Evolutionary conservation across 768 basidiomycete genomes (phyloP).

Genomic region (Mrakia frigida): DNA sequence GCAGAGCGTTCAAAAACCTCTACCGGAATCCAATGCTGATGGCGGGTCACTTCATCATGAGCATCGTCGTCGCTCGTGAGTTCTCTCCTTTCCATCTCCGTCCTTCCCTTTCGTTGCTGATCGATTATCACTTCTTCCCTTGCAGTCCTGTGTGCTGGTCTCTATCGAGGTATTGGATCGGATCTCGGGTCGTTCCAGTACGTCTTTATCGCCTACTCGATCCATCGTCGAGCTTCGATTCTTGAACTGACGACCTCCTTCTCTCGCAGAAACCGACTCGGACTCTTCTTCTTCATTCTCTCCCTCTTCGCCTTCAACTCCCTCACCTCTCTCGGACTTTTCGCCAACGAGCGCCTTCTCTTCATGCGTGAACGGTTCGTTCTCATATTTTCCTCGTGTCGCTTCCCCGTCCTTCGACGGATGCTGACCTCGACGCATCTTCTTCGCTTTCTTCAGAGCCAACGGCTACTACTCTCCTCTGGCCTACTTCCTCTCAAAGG

Average conservation of each 20-base stretch:
- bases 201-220: background rate
- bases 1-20: constrained; percentile 94
- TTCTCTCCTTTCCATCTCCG: constrained; percentile 30
- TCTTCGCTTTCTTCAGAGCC: constrained; percentile 52
- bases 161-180: constrained; percentile 29
- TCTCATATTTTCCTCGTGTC: too few relatives aligned
- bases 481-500: constrained; percentile 94
- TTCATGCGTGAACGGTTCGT: constrained; percentile 95
- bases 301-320: constrained; percentile 96
- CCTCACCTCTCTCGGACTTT: constrained; percentile 83
- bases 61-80: constrained; percentile 77
- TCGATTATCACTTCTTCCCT: background rate
- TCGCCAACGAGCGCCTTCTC: constrained; percentile 88
- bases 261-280: constrained; percentile 48
- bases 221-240: background rate
- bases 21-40: constrained; percentile 87
- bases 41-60: constrained; percentile 80
- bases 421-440: background rate
- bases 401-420: background rate
- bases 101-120: background rate
- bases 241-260: background rate
- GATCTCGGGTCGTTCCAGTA: constrained; percentile 33
- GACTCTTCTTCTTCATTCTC: constrained; percentile 96
- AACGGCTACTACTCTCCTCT: constrained; percentile 98
- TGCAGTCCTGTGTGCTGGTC: constrained; percentile 27